A percentile compares a stretch with the other conserved stretches of the same genome.
phyloP scores from a whole-genome alignment of 495 filamentous ascomycete genomes.

The Xylaria scruposa region DNA sequence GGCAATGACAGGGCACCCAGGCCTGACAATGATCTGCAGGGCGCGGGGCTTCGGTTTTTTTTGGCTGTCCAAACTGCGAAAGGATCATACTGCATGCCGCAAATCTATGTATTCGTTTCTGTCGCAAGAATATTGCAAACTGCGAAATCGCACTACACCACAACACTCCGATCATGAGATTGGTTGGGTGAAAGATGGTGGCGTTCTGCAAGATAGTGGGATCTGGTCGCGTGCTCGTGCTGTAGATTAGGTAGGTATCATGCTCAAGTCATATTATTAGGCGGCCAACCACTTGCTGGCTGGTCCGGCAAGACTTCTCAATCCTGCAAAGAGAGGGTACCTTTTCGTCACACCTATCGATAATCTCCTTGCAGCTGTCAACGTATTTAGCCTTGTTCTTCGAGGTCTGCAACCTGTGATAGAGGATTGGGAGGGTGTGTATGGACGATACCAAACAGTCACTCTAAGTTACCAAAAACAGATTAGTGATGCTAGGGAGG shows the following conservation, averaged over 20 bases:
- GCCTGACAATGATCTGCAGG: slow-evolving; percentile 24
- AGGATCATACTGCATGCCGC: not conserved
- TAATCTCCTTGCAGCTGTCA: slow-evolving; percentile 1
- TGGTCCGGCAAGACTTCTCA: not conserved
- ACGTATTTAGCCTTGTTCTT: not conserved
- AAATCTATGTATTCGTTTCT: slow-evolving; percentile 3
- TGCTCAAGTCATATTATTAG: slow-evolving; percentile 2
- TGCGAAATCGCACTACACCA: slow-evolving; percentile 17
- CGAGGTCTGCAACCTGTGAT: not conserved
- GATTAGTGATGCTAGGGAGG: not conserved
- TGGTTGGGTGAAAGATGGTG: slow-evolving; percentile 13
- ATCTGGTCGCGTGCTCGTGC: slow-evolving; percentile 23
- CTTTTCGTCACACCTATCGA: not conserved
- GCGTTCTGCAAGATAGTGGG: slow-evolving; percentile 14
- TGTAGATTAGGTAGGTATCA: not conserved
- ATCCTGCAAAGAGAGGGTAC: slow-evolving; percentile 1
- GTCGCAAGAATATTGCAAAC: not conserved
- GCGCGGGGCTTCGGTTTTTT: slow-evolving; percentile 18
- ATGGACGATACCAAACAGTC: not conserved
- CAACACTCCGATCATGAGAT: slow-evolving; percentile 1
- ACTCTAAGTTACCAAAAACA: not conserved
- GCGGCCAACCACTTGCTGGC: slow-evolving; percentile 15
- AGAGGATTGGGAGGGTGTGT: not conserved
- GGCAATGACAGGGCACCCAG: not conserved
- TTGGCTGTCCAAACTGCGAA: slow-evolving; percentile 15